phyloP scores from a whole-genome alignment of 345 rosid species.

The Populus alba region DNA sequence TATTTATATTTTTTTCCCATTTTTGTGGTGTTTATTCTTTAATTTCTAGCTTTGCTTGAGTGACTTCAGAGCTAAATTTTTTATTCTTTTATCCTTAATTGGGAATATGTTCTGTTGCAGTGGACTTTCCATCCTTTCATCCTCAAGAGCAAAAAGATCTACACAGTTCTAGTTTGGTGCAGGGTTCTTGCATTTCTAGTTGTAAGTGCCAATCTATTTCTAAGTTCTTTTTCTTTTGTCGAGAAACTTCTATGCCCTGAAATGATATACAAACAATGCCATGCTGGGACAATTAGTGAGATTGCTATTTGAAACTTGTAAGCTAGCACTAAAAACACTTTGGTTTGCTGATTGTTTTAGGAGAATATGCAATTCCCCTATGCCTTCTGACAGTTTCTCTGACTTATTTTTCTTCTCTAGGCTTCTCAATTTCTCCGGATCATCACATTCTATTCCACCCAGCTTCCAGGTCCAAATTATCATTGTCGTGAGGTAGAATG shows the following conservation, averaged over 20 bases:
- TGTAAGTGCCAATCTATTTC: slow-evolving; percentile 49
- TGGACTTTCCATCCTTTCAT: slow-evolving; percentile 99
- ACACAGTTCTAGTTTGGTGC: slow-evolving; percentile 96
- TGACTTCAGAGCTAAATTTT: not conserved
- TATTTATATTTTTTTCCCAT: not conserved
- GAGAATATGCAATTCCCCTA: not conserved
- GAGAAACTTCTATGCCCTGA: not conserved
- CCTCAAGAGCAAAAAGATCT: slow-evolving; percentile 89
- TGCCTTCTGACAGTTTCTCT: slow-evolving; percentile 16
- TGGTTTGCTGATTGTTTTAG: not conserved
- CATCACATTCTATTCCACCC: slow-evolving; percentile 88
- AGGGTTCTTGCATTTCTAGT: slow-evolving; percentile 92
- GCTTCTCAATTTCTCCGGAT: slow-evolving; percentile 85
- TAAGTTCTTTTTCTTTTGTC: not conserved
- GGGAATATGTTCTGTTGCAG: slow-evolving; percentile 44
- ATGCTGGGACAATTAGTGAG: not conserved
- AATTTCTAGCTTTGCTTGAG: not conserved
- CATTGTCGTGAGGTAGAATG: slow-evolving; percentile 87
- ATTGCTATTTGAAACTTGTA: not conserved
- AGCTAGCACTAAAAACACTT: not conserved
- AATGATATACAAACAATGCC: not conserved
- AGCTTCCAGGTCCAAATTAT: slow-evolving; percentile 97
- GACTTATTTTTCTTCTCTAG: slow-evolving; percentile 36
- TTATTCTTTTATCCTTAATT: not conserved
- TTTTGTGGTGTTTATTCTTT: not conserved